These are phyloP conservation scores for Suhomyces coccinellae DNA, from an alignment of 1,139 yeast species.

Conservation along the genomic window DNA sequence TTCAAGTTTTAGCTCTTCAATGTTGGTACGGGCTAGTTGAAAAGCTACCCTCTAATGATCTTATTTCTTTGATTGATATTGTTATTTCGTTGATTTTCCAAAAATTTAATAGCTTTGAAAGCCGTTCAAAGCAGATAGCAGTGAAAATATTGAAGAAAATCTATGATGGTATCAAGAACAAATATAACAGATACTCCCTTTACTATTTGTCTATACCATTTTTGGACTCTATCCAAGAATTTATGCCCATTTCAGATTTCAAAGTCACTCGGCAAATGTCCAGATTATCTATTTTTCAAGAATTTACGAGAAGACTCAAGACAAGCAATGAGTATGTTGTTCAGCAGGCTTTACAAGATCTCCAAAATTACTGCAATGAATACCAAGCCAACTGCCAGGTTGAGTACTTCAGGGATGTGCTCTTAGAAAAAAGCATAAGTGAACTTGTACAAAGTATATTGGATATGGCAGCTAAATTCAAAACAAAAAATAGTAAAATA, in stretches of 20 bases:
- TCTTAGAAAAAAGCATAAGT: constrained; percentile 36
- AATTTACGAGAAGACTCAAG: constrained; percentile 55
- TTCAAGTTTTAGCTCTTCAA: constrained; percentile 61
- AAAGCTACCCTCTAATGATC: constrained; percentile 50
- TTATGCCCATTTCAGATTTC: constrained; percentile 19
- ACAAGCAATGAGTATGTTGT: constrained; percentile 78
- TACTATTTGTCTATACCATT: constrained; percentile 54
- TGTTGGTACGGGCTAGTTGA: constrained; percentile 66
- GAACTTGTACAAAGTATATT: constrained; percentile 56
- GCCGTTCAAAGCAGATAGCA: constrained; percentile 47
- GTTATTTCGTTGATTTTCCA: constrained; percentile 55
- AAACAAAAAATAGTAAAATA: constrained; percentile 48
- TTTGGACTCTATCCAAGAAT: constrained; percentile 18
- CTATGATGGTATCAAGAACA: constrained; percentile 36
- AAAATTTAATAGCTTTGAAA: constrained; percentile 55
- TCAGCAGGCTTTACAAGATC: constrained; percentile 72
- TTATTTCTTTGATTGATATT: constrained; percentile 50
- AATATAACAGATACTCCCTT: constrained; percentile 43
- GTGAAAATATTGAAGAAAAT: constrained; percentile 44
- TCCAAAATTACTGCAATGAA: constrained; percentile 50
- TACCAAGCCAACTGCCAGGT: constrained; percentile 51
- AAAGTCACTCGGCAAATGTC: constrained; percentile 28
- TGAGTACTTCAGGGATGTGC: constrained; percentile 33
- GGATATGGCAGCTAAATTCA: constrained; percentile 60
- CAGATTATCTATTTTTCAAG: constrained; percentile 37